Evolutionary conservation across 78 protist genomes (phyloP).

Genomic region (Monosiga brevicollis): DNA sequence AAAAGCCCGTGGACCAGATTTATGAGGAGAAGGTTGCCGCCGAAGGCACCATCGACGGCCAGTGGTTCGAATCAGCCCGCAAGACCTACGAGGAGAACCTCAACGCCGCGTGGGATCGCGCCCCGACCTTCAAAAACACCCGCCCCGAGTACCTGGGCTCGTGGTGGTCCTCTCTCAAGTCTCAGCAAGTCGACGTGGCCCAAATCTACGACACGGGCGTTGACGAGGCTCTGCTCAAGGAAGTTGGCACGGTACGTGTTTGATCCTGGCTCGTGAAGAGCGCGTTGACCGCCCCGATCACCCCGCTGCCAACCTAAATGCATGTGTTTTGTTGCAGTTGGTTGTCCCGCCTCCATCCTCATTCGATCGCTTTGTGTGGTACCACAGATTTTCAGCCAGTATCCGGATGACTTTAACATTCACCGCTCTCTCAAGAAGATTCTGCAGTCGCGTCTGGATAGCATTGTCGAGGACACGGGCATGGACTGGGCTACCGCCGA

Average conservation of each 20-base stretch:
- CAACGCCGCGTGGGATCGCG: neutral
- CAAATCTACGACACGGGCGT: conserved; percentile 39
- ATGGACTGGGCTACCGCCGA: conserved; percentile 91
- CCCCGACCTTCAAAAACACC: conserved; percentile 8
- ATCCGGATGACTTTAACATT: neutral
- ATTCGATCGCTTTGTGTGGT: neutral
- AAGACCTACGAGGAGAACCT: neutral
- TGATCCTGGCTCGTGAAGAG: no score
- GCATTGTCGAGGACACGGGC: conserved; percentile 25
- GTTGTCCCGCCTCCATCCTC: neutral
- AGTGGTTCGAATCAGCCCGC: neutral
- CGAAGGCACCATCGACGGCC: conserved; percentile 7
- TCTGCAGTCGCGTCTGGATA: conserved; percentile 23
- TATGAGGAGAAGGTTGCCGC: conserved; percentile 1
- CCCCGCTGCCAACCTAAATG: neutral
- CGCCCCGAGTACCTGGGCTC: conserved; percentile 5
- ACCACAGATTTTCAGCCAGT: neutral
- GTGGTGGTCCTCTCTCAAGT: conserved; percentile 4
- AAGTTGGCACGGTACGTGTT: conserved; percentile 19
- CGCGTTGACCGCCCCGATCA: no score
- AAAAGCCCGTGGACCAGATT: conserved; percentile 23
- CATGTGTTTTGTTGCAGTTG: neutral
- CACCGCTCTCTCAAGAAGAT: neutral
- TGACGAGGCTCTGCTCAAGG: neutral
- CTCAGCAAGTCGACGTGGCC: neutral